phyloP scores from a whole-genome alignment of 768 basidiomycete genomes.

The Omphalotus guepiniiformis region DNA sequence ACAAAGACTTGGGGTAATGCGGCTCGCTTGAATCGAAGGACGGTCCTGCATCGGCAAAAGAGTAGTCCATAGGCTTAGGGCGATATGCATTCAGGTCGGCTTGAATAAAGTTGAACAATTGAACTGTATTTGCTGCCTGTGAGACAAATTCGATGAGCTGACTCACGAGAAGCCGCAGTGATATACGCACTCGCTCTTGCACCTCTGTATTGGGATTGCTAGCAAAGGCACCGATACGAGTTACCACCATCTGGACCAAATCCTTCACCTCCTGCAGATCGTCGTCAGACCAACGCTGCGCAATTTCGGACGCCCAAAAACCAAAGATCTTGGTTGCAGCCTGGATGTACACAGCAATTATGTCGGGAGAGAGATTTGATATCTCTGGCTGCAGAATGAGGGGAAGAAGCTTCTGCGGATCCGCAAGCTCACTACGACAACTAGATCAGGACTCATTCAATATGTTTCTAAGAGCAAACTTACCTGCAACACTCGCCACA shows the following conservation, averaged over 20 bases:
- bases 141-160: conserved; percentile 8
- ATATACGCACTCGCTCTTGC: conserved; percentile 75
- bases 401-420: conserved; percentile 69
- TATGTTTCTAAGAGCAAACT: conserved; percentile 21
- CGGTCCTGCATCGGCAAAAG: conserved; percentile 32
- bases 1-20: conserved; percentile 84
- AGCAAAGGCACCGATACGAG: conserved; percentile 55
- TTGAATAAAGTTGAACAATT: conserved; percentile 71
- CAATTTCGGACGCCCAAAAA: conserved; percentile 72
- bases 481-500: conserved; percentile 93
- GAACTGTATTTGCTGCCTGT: conserved; percentile 78
- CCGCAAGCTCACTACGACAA: conserved; percentile 61
- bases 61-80: conserved; percentile 33
- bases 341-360: conserved; percentile 77
- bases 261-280: conserved; percentile 59
- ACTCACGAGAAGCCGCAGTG: background rate
- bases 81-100: conserved; percentile 62
- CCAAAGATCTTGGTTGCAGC: conserved; percentile 86
- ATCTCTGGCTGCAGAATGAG: conserved; percentile 63
- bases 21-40: conserved; percentile 45
- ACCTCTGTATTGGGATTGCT: conserved; percentile 75
- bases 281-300: conserved; percentile 74
- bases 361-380: conserved; percentile 55
- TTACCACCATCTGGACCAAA: conserved; percentile 58
- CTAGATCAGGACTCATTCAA: background rate